These are phyloP conservation scores for Pseudozyma sp. DNA, from an alignment of 1,284 basidiomycete species.

Conservation along the genomic window DNA sequence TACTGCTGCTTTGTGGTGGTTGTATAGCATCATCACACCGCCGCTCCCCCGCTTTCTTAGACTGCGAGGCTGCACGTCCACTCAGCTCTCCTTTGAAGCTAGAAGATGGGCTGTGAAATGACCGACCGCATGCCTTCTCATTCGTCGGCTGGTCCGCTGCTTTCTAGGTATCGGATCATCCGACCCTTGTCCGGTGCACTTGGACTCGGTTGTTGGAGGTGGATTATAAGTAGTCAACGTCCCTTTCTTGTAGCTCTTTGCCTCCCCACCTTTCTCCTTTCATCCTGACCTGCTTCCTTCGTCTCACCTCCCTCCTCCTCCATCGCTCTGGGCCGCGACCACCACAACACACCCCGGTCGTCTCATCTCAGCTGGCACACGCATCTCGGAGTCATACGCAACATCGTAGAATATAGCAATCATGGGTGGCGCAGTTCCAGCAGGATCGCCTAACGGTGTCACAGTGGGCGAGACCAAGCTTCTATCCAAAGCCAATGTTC, in stretches of 20 bases:
- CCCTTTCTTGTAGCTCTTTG: not conserved
- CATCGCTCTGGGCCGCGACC: not conserved
- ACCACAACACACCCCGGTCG: not conserved
- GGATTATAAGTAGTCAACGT: conserved; percentile 7
- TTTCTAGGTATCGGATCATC: conserved; percentile 1
- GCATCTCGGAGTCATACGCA: not conserved
- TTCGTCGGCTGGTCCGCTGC: not conserved
- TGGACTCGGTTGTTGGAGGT: not conserved
- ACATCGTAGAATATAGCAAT: not conserved
- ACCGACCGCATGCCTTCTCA: not conserved
- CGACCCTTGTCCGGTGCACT: conserved; percentile 7
- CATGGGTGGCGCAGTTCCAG: conserved; percentile 38
- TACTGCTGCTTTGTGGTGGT: not conserved
- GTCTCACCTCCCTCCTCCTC: not conserved
- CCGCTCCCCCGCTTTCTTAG: conserved; percentile 8
- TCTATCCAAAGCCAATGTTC: conserved; percentile 64
- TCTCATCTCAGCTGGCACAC: not conserved
- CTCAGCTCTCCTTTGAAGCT: not conserved
- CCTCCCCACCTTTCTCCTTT: not conserved
- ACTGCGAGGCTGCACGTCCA: not conserved
- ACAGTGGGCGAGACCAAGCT: conserved; percentile 55
- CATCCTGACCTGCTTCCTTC: not conserved
- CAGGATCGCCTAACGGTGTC: conserved; percentile 30
- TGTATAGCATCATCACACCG: conserved; percentile 24
- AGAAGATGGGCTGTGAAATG: not conserved